Base-by-base conservation (phyloP, 371 early-diverging fungal genomes). In the Mortierella sp. region DNA sequence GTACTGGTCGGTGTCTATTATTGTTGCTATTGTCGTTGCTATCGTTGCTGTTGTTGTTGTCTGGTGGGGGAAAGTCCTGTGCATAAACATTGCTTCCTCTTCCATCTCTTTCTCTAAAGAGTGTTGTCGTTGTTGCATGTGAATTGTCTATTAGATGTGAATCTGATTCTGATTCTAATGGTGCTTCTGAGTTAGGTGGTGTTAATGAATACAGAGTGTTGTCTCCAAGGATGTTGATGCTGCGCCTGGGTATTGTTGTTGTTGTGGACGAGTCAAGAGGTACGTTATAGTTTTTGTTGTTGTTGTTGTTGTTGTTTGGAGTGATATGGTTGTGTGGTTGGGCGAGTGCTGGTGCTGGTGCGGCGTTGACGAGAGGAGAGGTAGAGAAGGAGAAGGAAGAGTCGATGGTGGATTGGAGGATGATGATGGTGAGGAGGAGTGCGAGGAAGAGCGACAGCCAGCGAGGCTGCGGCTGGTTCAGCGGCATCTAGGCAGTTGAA, bases 401-500 rank as follows among this genome's bases (percentile, higher is more conserved):
- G 2, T 34, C 31, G 34, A 9, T 5, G 26, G 8, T 5, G 44
- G 44, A 66, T 43, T 79, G 79, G 39, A 79, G 63, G 37, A 67
- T 40, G 74, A 74, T 79, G 48, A 68, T 76, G 61, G 71, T 64
- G 37, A 70, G 71, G 47, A 74, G 58, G 24, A 74, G 40, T 26
- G 64, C n/a, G 44, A 69, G 39, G 53, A 74, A 70, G 52, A 73
- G 67, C 19, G 63, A 66, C n/a, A 70, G 40, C 74, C 74, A 70
- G 31, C 40, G 76, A 22, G 74, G 52, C 45, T 44, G 71, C 41
- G 34, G 43, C 65, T 74, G 67, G 64, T 16, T 58, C 58, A 11
- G 53, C 11, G 75, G 41, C 79, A 79, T 74, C 55, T 50, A n/a
- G 14, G n/a, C 13, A 34, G 22, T 39, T 2, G 16, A 64, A 31